Evolutionary conservation across 805 yeast species (phyloP).

Genomic region (Nakazawaea peltata): DNA sequence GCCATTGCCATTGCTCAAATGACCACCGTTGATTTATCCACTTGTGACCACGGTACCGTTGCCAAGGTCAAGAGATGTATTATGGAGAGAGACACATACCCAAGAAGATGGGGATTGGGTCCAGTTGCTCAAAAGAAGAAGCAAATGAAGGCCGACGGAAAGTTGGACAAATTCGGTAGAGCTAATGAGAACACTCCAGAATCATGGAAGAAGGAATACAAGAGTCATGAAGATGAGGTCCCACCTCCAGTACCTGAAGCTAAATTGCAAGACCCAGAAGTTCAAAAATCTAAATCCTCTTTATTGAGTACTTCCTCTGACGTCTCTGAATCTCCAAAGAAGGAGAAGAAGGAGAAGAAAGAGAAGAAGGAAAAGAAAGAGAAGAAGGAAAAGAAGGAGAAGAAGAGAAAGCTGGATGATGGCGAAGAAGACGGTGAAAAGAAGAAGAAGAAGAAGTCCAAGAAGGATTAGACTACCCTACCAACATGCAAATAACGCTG

Average conservation of each 20-base stretch:
- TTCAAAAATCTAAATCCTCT: slow-evolving; percentile 39
- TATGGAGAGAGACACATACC: slow-evolving; percentile 98
- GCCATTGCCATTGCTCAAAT: slow-evolving; percentile 98
- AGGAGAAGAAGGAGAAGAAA: slow-evolving; percentile 18
- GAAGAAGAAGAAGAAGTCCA: slow-evolving; percentile 38
- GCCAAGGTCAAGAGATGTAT: slow-evolving; percentile 98
- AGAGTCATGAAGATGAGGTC: slow-evolving; percentile 55
- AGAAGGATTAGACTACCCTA: slow-evolving; percentile 10
- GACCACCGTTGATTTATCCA: slow-evolving; percentile 94
- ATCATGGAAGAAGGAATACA: slow-evolving; percentile 82
- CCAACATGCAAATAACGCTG: too few relatives aligned
- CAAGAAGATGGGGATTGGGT: slow-evolving; percentile 99
- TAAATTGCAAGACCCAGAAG: slow-evolving; percentile 31
- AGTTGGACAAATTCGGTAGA: slow-evolving; percentile 93
- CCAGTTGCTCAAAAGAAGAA: slow-evolving; percentile 98
- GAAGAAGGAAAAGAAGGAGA: slow-evolving; percentile 43
- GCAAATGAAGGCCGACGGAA: slow-evolving; percentile 95
- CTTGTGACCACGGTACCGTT: slow-evolving; percentile 98
- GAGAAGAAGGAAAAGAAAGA: slow-evolving; percentile 32
- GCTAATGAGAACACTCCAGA: slow-evolving; percentile 90
- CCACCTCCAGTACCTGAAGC: slow-evolving; percentile 54
- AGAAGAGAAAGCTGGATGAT: slow-evolving; percentile 45
- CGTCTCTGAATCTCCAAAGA: slow-evolving; percentile 20
- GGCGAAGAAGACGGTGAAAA: slow-evolving; percentile 53
- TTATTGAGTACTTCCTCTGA: slow-evolving; percentile 29